Conservation (phyloP, 805 yeast genomes). For the Ogataea allantospora region DNA sequence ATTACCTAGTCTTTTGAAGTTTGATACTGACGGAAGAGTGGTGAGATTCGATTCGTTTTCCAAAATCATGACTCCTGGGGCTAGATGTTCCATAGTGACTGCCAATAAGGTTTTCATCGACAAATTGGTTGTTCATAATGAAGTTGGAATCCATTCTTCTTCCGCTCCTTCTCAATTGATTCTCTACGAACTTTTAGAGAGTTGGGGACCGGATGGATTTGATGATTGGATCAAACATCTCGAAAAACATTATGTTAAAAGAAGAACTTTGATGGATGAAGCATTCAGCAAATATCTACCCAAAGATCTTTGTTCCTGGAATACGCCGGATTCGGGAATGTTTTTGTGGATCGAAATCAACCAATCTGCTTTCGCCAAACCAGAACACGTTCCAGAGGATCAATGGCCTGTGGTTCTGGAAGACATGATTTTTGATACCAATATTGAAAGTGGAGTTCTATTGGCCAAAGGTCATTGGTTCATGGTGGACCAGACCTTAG, state of each 20-base stretch:
- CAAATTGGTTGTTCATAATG: constrained; percentile 55
- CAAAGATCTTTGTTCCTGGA: constrained; percentile 39
- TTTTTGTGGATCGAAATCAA: constrained; percentile 43
- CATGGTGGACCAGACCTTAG: constrained; percentile 23
- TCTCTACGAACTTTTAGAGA: constrained; percentile 53
- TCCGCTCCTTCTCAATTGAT: constrained; percentile 71
- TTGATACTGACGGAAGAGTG: constrained; percentile 77
- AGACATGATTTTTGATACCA: constrained; percentile 25
- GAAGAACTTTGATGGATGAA: constrained; percentile 59
- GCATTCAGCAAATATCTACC: constrained; percentile 50
- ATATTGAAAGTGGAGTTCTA: constrained; percentile 26
- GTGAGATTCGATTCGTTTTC: constrained; percentile 76
- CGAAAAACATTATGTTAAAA: constrained; percentile 57
- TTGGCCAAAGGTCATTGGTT: constrained; percentile 38
- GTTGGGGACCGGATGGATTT: constrained; percentile 64
- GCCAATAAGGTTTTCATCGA: constrained; percentile 57
- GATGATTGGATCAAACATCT: constrained; percentile 67
- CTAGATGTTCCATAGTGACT: constrained; percentile 70
- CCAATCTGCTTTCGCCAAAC: constrained; percentile 37
- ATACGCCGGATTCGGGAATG: constrained; percentile 46
- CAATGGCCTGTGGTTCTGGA: constrained; percentile 35
- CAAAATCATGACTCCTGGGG: constrained; percentile 76
- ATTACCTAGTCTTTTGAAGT: constrained; percentile 61
- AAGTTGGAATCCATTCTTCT: constrained; percentile 70
- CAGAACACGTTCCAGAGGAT: constrained; percentile 30